Conservation (phyloP, 768 basidiomycete genomes). For the Pleurotus pulmonarius region DNA sequence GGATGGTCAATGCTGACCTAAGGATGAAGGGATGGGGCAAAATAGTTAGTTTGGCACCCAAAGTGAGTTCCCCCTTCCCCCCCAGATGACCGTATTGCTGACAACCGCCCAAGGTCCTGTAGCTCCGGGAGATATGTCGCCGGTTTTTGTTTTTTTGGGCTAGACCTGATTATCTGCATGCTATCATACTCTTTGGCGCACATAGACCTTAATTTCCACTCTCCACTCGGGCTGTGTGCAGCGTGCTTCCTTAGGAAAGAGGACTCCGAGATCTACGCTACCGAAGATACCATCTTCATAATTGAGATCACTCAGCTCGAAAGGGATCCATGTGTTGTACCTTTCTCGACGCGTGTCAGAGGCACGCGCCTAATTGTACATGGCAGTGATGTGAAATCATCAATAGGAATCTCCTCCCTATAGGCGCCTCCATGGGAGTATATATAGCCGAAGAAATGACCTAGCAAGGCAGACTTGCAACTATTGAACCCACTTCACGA, state of each 20-base stretch:
- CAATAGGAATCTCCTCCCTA: neutral
- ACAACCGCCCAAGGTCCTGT: neutral
- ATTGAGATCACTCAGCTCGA: no score
- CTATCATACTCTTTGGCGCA: neutral
- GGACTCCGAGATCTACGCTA: neutral
- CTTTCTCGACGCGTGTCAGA: neutral
- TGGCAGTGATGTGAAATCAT: conserved; percentile 1
- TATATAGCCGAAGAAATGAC: neutral
- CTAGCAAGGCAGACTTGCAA: no score
- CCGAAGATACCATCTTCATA: neutral
- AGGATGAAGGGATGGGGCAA: conserved; percentile 93
- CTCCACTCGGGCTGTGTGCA: neutral
- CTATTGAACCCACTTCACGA: no score
- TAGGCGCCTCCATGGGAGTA: neutral
- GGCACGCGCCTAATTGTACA: neutral
- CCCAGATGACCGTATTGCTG: neutral
- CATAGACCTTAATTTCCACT: neutral
- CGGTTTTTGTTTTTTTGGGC: neutral
- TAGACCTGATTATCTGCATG: neutral
- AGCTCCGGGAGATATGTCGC: neutral
- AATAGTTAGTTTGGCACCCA: conserved; percentile 87
- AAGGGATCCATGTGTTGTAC: neutral
- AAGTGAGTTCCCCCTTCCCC: conserved; percentile 45
- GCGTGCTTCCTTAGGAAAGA: no score
- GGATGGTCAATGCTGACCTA: conserved; percentile 89